Evolutionary conservation across 148 eudicot genomes (phyloP), one percentile per base, ranked within the genome.

Genomic region (Cornus kousa): DNA sequence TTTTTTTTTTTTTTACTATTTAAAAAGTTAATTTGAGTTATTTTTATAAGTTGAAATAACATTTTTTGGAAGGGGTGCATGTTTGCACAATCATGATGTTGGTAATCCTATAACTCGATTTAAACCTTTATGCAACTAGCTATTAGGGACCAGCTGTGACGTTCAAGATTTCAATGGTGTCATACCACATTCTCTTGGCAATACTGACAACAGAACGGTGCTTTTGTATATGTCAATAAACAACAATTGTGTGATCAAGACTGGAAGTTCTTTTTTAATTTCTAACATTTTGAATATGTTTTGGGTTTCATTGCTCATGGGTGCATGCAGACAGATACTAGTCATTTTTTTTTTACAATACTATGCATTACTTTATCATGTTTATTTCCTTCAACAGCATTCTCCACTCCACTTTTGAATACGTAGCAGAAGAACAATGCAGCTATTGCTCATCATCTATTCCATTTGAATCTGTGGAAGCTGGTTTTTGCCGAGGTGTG

Each of bases 391-490:
- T 75, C 40, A 57, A 40, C 80, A 85, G 83, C 81, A 87, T 79
- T 81, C 80, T 85, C 73, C 76, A 75, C 65, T 74, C 60, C 31
- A 55, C 79, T 6, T 65, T 79, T 70, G 80, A 82, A 32, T 83
- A 78, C 80, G 75, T 76, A 70, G 82, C 73, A 66, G 87, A 86
- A 71, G 98, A 92, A 86, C 84, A 70, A 33, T 93, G 97, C 77
- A 85, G 83, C 78, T 88, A 80, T 76, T 96, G 98, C 70, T 89
- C 90, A 55, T 88, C 94, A 23, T 22, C 79, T 23, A 88, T 96
- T 79, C 91, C 89, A 53, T 90, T 90, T 60, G 94, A 93, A 71
- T 88, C 92, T 53, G 76, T 90, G 68, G 99, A 96, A 77, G 57
- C 59, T 37, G 95, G 90, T 40, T 24, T 79, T 67, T 96, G 99